phyloP scores from a whole-genome alignment of 805 yeast species.

The Starmerella floris region DNA sequence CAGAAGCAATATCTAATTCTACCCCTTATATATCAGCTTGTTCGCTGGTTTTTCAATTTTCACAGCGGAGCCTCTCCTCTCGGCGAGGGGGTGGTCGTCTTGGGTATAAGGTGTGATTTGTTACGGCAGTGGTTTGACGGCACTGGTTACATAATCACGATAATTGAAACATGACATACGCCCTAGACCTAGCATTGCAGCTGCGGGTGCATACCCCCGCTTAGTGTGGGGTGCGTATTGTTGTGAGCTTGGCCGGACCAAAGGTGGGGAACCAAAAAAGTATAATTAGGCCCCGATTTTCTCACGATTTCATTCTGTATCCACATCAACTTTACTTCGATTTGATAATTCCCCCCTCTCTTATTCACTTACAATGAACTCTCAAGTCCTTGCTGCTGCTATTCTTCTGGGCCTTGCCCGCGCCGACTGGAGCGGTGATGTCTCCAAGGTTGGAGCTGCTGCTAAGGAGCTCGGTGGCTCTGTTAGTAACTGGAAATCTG shows the following conservation, averaged over 20 bases:
- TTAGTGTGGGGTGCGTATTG: not conserved
- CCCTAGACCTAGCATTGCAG: not conserved
- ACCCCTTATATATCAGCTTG: too few relatives aligned
- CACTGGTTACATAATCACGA: not conserved
- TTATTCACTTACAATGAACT: conserved; percentile 11
- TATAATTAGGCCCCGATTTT: not conserved
- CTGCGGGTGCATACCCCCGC: too few relatives aligned
- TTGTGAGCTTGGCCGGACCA: not conserved
- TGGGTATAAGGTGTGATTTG: too few relatives aligned
- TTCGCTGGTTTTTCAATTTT: too few relatives aligned
- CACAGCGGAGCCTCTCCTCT: too few relatives aligned
- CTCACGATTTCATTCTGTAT: too few relatives aligned
- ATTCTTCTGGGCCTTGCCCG: conserved; percentile 15
- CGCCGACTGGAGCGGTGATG: conserved; percentile 16
- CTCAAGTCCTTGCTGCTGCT: conserved; percentile 17
- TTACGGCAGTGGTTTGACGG: too few relatives aligned
- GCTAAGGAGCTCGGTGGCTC: conserved; percentile 12
- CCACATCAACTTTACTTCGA: too few relatives aligned
- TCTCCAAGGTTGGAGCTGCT: conserved; percentile 11
- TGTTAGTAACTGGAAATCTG: conserved; percentile 13
- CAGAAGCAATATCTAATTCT: too few relatives aligned
- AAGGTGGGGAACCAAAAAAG: not conserved
- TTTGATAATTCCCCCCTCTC: not conserved
- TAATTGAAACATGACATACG: not conserved
- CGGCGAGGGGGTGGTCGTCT: too few relatives aligned